Conservation (phyloP, 208 protist species). For the Crithidia mellificae region DNA sequence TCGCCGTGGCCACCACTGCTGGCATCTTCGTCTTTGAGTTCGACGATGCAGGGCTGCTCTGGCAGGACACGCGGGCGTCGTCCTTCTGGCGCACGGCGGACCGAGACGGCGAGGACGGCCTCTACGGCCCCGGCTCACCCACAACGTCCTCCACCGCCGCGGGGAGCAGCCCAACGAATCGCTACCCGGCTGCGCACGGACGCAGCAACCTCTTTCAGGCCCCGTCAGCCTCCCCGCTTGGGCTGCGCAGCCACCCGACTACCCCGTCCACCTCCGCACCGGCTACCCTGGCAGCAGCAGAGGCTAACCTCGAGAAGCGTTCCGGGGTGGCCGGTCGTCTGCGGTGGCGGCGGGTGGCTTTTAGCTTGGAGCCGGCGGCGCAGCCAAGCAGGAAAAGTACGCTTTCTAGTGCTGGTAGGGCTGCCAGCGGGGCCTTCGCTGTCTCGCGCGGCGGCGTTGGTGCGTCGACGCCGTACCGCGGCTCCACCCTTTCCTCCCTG, state of each 20-base stretch:
- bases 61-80: constrained; percentile 23
- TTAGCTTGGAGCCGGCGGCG: constrained; percentile 8
- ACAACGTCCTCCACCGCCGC: not conserved
- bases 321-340: constrained; percentile 19
- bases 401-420: not conserved
- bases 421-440: not conserved
- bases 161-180: not conserved
- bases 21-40: constrained; percentile 52
- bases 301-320: not conserved
- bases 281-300: not conserved
- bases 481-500: not conserved
- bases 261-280: not conserved
- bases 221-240: not conserved
- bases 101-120: constrained; percentile 5
- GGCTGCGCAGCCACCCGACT: not conserved
- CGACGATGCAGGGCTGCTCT: constrained; percentile 46
- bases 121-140: not conserved
- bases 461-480: not conserved
- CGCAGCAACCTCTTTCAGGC: constrained; percentile 7
- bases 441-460: not conserved
- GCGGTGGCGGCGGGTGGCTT: constrained; percentile 23
- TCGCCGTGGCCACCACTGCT: constrained; percentile 47
- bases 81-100: constrained; percentile 21
- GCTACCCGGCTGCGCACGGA: not conserved
- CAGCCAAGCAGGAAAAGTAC: not conserved